A percentile compares a stretch with the other conserved stretches of the same genome.
phyloP scores from a whole-genome alignment of 192 early-diverging fungal genomes.

The Rhizophagus sp. region DNA sequence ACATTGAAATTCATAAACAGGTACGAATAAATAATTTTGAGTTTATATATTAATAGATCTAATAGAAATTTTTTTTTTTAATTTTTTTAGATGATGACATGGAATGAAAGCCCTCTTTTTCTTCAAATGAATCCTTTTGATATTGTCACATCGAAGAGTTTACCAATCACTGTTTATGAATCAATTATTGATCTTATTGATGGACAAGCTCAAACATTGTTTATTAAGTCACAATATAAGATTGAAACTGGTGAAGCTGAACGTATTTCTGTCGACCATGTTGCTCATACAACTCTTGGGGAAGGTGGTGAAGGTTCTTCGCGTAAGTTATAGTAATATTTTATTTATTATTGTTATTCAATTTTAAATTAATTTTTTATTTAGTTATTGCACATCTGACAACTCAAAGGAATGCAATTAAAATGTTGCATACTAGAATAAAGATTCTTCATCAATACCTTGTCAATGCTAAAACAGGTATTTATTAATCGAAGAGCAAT shows the following conservation, averaged over 20 bases:
- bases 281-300: conserved; percentile 65
- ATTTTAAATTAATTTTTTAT: conserved; percentile 2
- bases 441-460: conserved; percentile 72
- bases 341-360: not conserved
- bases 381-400: conserved; percentile 70
- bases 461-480: conserved; percentile 67
- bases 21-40: conserved; percentile 36
- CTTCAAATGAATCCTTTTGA: conserved; percentile 68
- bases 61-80: conserved; percentile 5
- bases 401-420: conserved; percentile 77
- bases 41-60: not conserved
- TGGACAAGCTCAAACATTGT: conserved; percentile 57
- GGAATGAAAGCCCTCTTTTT: conserved; percentile 78
- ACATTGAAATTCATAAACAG: conserved; percentile 76
- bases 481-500: not conserved
- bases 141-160: conserved; percentile 53
- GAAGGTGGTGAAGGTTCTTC: conserved; percentile 56
- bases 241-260: conserved; percentile 87
- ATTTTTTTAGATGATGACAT: conserved; percentile 57
- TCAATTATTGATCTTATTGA: conserved; percentile 68
- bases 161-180: conserved; percentile 81
- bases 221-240: conserved; percentile 67
- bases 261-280: conserved; percentile 85
- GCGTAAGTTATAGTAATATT: conserved; percentile 42
- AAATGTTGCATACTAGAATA: conserved; percentile 77